Percentiles rank a stretch among this genome's conserved stretches.
phyloP scores from a whole-genome alignment of 805 yeast species.

The Candida ortonii region DNA sequence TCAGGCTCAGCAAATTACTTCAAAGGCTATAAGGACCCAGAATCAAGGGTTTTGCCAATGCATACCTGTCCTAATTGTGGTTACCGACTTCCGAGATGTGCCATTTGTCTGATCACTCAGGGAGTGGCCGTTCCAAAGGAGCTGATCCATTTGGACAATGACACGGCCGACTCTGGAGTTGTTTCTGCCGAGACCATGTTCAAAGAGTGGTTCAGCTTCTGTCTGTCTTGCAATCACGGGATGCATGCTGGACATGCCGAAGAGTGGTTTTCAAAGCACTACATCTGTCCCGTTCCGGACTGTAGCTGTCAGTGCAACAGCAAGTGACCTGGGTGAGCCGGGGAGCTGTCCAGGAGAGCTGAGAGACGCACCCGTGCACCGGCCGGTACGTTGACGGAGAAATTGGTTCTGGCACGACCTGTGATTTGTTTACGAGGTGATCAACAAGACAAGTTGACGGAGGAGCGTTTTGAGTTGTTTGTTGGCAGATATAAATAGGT shows the following conservation, averaged over 20 bases:
- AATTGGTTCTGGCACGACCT: no score
- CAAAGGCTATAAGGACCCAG: slow-evolving; percentile 8
- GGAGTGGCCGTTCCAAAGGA: slow-evolving; percentile 62
- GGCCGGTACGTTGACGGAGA: no score
- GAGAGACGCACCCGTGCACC: no score
- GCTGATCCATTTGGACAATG: slow-evolving; percentile 26
- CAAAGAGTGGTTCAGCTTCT: slow-evolving; percentile 87
- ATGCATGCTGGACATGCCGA: slow-evolving; percentile 95
- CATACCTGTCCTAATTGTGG: slow-evolving; percentile 79
- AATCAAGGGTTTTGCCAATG: slow-evolving; percentile 7
- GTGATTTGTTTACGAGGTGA: no score
- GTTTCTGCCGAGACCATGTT: slow-evolving; percentile 42
- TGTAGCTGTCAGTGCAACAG: slow-evolving; percentile 82
- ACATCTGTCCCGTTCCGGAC: slow-evolving; percentile 91
- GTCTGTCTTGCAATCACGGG: slow-evolving; percentile 88
- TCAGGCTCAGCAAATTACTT: not conserved
- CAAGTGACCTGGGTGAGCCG: slow-evolving; percentile 13
- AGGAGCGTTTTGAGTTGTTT: no score
- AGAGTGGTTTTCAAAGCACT: slow-evolving; percentile 89
- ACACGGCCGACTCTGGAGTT: slow-evolving; percentile 10
- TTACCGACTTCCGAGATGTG: slow-evolving; percentile 83
- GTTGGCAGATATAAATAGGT: no score
- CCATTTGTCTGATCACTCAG: slow-evolving; percentile 77
- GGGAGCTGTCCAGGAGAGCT: no score
- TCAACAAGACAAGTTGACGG: no score